A percentile compares a stretch with the other conserved stretches of the same genome.
Conservation (phyloP, 2,329 filamentous ascomycete species). For the Leptographium galeiforme region DNA sequence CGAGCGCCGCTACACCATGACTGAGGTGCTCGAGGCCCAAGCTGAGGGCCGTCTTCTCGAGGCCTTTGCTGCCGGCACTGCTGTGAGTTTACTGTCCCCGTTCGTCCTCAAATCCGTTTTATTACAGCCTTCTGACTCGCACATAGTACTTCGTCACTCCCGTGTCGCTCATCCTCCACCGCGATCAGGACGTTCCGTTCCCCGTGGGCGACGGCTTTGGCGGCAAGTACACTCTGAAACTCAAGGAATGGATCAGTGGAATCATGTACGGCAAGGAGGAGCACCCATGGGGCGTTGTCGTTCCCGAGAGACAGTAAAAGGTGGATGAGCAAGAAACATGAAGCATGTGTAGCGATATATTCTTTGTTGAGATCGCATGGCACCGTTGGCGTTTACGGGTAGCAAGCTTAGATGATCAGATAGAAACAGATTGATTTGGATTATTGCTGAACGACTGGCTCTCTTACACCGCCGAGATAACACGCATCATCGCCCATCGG, state of each 20-base stretch:
- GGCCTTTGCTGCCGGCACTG: conserved; percentile 77
- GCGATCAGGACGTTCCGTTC: conserved; percentile 48
- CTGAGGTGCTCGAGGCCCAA: conserved; percentile 59
- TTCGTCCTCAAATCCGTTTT: not conserved
- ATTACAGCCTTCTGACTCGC: conserved; percentile 8
- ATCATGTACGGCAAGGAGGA: conserved; percentile 63
- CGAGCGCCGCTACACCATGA: conserved; percentile 72
- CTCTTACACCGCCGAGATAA: not conserved
- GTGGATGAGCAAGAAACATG: not conserved
- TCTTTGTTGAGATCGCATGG: not conserved
- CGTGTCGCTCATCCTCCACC: conserved; percentile 55
- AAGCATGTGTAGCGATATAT: not conserved
- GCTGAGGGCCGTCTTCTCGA: conserved; percentile 68
- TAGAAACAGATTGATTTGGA: not conserved
- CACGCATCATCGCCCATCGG: too few relatives aligned
- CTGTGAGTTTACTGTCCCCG: conserved; percentile 52
- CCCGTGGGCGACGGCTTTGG: conserved; percentile 41
- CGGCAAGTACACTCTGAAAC: conserved; percentile 41
- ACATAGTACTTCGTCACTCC: conserved; percentile 56
- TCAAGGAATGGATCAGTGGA: conserved; percentile 55
- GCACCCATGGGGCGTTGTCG: conserved; percentile 57
- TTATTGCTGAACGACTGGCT: too few relatives aligned
- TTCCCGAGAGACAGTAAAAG: conserved; percentile 35
- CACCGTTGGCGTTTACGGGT: not conserved
- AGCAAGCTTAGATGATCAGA: not conserved